These are phyloP conservation scores for Beauveria australis DNA, from an alignment of 2,329 filamentous ascomycete species.

Conservation along the genomic window DNA sequence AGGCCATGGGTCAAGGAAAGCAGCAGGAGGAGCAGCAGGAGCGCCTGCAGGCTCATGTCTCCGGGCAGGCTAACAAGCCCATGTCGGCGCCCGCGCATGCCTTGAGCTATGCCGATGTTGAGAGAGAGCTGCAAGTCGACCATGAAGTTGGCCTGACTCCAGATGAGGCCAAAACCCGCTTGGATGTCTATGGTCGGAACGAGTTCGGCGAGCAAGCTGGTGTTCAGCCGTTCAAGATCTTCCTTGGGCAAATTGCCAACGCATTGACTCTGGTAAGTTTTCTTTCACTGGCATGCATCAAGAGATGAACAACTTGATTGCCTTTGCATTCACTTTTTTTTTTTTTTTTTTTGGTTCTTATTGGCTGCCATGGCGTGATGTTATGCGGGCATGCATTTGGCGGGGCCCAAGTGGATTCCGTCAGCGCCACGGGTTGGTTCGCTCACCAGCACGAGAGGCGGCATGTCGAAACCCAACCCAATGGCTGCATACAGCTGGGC, in stretches of 20 bases:
- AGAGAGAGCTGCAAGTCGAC: slow-evolving; percentile 47
- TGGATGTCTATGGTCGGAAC: slow-evolving; percentile 52
- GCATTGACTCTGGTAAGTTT: slow-evolving; percentile 56
- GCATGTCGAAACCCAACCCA: neutral
- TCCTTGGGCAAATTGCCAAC: slow-evolving; percentile 59
- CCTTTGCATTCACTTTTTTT: neutral
- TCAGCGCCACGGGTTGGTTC: neutral
- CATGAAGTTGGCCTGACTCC: slow-evolving; percentile 48
- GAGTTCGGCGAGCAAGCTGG: slow-evolving; percentile 53
- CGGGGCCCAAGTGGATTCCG: neutral
- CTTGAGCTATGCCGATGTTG: slow-evolving; percentile 43
- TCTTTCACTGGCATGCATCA: neutral
- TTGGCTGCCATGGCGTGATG: neutral
- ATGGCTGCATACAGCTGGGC: neutral
- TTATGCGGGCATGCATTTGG: neutral
- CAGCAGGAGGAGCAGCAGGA: slow-evolving; percentile 11
- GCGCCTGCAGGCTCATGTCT: slow-evolving; percentile 18
- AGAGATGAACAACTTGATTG: neutral
- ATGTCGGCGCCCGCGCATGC: slow-evolving; percentile 56
- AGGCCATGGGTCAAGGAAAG: slow-evolving; percentile 20
- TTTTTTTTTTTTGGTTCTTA: neutral
- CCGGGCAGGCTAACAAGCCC: slow-evolving; percentile 35
- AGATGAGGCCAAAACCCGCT: slow-evolving; percentile 43
- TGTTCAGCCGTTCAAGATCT: slow-evolving; percentile 54
- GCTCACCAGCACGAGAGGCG: neutral